Percentiles rank a stretch among this genome's conserved stretches.
These are phyloP conservation scores for Aspergillus fructus DNA, from an alignment of 2,329 filamentous ascomycete genomes.

Conservation along the genomic window DNA sequence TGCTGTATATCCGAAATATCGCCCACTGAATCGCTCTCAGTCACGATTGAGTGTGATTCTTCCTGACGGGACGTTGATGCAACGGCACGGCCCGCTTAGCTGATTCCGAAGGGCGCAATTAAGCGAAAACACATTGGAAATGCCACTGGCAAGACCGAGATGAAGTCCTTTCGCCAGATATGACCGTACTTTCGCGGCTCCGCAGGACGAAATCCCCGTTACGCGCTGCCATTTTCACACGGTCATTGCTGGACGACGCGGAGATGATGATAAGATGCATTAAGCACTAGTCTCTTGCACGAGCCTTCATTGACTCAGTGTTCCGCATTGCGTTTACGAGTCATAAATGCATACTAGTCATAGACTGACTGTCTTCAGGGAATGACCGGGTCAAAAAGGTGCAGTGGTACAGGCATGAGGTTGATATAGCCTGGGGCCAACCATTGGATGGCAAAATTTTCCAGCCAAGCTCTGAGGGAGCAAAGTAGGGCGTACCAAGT, in stretches of 20 bases:
- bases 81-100: constrained; percentile 18
- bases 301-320: neutral
- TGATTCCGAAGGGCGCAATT: neutral
- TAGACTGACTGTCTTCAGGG: neutral
- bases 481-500: too few relatives aligned
- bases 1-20: too few relatives aligned
- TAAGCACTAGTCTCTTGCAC: neutral
- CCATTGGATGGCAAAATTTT: neutral
- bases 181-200: neutral
- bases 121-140: neutral
- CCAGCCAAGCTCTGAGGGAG: too few relatives aligned
- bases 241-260: neutral
- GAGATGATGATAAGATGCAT: neutral
- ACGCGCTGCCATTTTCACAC: too few relatives aligned
- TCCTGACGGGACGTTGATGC: neutral
- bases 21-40: too few relatives aligned
- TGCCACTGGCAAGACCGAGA: neutral
- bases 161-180: neutral
- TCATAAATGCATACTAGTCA: neutral
- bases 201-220: neutral
- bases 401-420: neutral
- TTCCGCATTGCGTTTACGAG: neutral
- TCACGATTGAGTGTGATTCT: too few relatives aligned
- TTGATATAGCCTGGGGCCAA: neutral
- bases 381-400: neutral